Evolutionary conservation across 2,329 filamentous ascomycete species (phyloP).

Genomic region (Sclerotiophoma versabilis): DNA sequence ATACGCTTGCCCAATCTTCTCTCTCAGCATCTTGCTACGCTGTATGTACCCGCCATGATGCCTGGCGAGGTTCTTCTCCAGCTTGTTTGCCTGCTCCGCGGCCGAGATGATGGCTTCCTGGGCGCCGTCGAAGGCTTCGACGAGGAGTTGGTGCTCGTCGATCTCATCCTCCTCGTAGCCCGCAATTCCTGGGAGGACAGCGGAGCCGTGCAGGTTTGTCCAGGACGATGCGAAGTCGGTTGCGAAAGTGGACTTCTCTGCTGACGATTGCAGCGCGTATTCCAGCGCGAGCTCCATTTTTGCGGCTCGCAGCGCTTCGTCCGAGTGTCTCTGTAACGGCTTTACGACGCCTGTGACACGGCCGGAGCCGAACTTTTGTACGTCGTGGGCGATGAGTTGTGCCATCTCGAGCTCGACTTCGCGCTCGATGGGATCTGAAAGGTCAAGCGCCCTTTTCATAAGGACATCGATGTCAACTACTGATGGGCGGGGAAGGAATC

Average conservation of each 20-base stretch:
- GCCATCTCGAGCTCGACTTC: slow-evolving; percentile 80
- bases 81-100: slow-evolving; percentile 81
- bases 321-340: slow-evolving; percentile 70
- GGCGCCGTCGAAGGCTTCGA: slow-evolving; percentile 75
- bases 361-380: slow-evolving; percentile 73
- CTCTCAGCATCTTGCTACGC: slow-evolving; percentile 78
- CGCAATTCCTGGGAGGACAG: slow-evolving; percentile 76
- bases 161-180: slow-evolving; percentile 81
- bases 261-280: slow-evolving; percentile 60
- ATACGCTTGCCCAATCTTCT: slow-evolving; percentile 79
- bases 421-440: slow-evolving; percentile 69
- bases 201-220: slow-evolving; percentile 56
- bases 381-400: slow-evolving; percentile 81
- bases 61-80: slow-evolving; percentile 91
- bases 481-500: slow-evolving; percentile 77
- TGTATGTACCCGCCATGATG: slow-evolving; percentile 91
- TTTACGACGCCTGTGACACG: slow-evolving; percentile 69
- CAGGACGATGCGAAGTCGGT: slow-evolving; percentile 54
- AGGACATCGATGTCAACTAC: slow-evolving; percentile 74
- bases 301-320: slow-evolving; percentile 75
- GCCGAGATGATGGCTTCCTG: slow-evolving; percentile 76
- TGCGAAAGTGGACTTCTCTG: slow-evolving; percentile 56
- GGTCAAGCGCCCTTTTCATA: slow-evolving; percentile 66
- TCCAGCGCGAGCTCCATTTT: slow-evolving; percentile 79
- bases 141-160: slow-evolving; percentile 70